Base-by-base conservation (phyloP, 202 grass and related monocot genomes). In the Carex sylvatica region DNA sequence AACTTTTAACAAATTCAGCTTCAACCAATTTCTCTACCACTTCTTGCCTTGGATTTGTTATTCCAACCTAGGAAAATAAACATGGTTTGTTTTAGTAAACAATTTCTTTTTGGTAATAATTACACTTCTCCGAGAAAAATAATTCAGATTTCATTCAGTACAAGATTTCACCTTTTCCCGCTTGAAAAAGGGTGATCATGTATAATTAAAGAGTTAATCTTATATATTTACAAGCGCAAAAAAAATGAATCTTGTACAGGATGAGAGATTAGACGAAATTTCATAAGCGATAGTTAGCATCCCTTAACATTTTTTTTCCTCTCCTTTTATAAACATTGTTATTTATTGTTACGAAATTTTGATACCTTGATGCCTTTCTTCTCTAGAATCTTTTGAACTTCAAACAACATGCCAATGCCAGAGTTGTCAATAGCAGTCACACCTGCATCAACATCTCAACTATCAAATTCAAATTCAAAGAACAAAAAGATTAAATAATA, bases 391-490 rank as follows among this genome's bases (percentile, higher is more conserved):
- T 64, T 92, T 46, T 96, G 80, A 62, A 99, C 65, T 61, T 99
- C 96, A 49, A 35, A 22, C 19, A 99, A 71, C 86, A 95, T 95
- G 7, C 93, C 83, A 15, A 93, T 87, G 22, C 96, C 96, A 3
- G 91, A 84, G 80, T 91, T 96, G 86, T 99, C 96, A 11, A 99
- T 90, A 0, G 96, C 89, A 44, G 86, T 93, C 49, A 96, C 96
- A 38, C 89, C 96, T 99, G 52, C 63, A 63, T 55, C 80, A 80
- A 9, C 13, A 72, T 61, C 26, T 22, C 10, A 16, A 19, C 40
- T 65, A 40, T 69, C 4, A 54, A 23, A 68, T 56, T 56, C n/a
- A 79, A 68, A 61, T 73, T 64, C 14, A 79, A 60, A 19, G 4
- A 65, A 65, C 81, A 47, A 74, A 20, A 84, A 2, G 10, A 63